Evolutionary conservation across 139 green algal genomes (phyloP).

Genomic region (Deuterostichococcus epilithicus): DNA sequence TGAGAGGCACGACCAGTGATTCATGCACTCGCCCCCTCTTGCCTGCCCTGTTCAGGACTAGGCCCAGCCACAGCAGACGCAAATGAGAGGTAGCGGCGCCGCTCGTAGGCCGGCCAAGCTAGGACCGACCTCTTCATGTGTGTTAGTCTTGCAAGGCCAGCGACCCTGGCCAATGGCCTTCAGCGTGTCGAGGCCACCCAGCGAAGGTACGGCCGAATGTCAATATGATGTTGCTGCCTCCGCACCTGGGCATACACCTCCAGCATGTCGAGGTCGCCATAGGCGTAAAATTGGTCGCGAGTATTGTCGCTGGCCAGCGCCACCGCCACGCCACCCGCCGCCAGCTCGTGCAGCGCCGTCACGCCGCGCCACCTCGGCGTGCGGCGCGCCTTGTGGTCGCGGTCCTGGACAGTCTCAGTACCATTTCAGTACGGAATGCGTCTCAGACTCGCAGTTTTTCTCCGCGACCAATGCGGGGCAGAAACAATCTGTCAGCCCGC

Average conservation of each 20-base stretch:
- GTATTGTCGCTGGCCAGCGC: slow-evolving; percentile 70
- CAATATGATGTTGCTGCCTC: background rate
- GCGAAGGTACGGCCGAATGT: background rate
- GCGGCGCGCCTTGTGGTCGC: slow-evolving; percentile 18
- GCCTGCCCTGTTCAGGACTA: too few species aligned
- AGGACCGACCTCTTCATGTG: background rate
- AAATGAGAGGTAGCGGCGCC: too few species aligned
- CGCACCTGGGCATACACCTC: slow-evolving; percentile 61
- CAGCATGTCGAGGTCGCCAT: slow-evolving; percentile 75
- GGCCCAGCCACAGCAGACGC: too few species aligned
- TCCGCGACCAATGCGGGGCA: too few species aligned
- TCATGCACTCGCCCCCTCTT: too few species aligned
- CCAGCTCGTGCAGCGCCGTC: slow-evolving; percentile 57
- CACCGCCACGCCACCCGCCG: slow-evolving; percentile 40
- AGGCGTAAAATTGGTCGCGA: slow-evolving; percentile 73
- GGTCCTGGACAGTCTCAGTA: slow-evolving; percentile 25
- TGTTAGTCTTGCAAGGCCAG: too few species aligned
- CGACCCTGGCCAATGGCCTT: too few species aligned
- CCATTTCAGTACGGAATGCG: background rate
- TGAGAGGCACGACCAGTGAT: too few species aligned
- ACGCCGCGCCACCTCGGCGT: slow-evolving; percentile 65
- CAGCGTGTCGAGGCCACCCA: too few species aligned
- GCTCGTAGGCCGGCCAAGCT: background rate
- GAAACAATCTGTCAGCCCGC: too few species aligned
- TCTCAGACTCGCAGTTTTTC: background rate